Evolutionary conservation across 2,329 filamentous ascomycete species (phyloP).

Genomic region (Ceratocystis harringtonii): DNA sequence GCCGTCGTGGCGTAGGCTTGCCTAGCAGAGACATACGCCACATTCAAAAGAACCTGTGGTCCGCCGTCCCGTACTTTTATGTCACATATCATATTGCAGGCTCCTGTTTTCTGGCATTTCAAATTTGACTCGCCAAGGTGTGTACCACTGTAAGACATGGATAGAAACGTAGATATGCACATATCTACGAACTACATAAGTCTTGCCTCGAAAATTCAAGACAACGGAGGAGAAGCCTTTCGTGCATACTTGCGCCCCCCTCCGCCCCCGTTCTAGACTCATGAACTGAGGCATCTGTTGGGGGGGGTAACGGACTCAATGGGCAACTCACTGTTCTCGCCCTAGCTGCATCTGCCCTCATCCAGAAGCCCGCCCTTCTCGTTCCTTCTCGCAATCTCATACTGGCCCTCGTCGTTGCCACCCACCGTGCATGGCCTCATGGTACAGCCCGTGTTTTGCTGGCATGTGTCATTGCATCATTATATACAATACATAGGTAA

Average conservation of each 20-base stretch:
- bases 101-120: no score
- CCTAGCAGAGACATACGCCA: no score
- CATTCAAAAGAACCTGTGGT: no score
- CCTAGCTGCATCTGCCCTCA: neutral
- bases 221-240: no score
- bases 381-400: neutral
- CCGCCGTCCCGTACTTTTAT: no score
- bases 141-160: no score
- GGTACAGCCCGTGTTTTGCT: neutral
- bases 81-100: no score
- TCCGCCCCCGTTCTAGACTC: neutral
- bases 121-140: no score
- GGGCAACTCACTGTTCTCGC: neutral
- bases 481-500: neutral
- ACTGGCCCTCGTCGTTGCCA: neutral
- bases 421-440: neutral
- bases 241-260: neutral
- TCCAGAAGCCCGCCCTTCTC: neutral
- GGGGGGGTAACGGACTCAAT: neutral
- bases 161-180: no score
- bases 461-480: conserved; percentile 2
- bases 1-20: neutral
- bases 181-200: no score
- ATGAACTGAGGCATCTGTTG: no score
- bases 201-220: no score